phyloP scores from a whole-genome alignment of 257 asterid genomes.

The Przewalskia tangutica region DNA sequence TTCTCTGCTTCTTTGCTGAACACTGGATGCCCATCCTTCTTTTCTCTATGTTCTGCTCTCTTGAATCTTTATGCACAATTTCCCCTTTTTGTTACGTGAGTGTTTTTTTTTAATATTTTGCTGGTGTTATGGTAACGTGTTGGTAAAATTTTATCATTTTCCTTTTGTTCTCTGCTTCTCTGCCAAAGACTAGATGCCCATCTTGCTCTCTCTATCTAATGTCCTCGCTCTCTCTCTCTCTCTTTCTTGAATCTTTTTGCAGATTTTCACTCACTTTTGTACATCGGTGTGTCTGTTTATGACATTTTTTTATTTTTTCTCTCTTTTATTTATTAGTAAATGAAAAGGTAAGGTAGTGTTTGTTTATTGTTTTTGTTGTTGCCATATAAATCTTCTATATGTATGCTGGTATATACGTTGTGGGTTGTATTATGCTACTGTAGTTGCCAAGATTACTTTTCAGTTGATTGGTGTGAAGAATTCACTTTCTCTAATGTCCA shows the following conservation, averaged over 20 bases:
- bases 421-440: too few relatives aligned
- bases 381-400: too few relatives aligned
- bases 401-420: too few relatives aligned
- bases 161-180: too few relatives aligned
- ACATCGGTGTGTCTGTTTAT: too few relatives aligned
- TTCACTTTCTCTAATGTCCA: too few relatives aligned
- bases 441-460: too few relatives aligned
- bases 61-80: neutral
- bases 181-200: neutral
- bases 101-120: neutral
- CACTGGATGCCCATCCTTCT: neutral
- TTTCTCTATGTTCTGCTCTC: neutral
- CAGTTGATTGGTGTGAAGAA: too few relatives aligned
- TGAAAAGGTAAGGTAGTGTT: too few relatives aligned
- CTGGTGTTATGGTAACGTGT: neutral
- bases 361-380: too few relatives aligned
- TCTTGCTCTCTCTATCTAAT: neutral
- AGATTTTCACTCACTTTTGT: neutral
- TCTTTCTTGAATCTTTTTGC: neutral
- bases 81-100: neutral
- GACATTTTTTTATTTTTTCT: too few relatives aligned
- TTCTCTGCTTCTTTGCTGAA: neutral
- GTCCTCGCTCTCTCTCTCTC: neutral
- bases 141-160: neutral
- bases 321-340: too few relatives aligned